A percentile compares a stretch with the other conserved stretches of the same genome.
phyloP scores from a whole-genome alignment of 2,329 filamentous ascomycete genomes.

The Diaporthe longicolla region DNA sequence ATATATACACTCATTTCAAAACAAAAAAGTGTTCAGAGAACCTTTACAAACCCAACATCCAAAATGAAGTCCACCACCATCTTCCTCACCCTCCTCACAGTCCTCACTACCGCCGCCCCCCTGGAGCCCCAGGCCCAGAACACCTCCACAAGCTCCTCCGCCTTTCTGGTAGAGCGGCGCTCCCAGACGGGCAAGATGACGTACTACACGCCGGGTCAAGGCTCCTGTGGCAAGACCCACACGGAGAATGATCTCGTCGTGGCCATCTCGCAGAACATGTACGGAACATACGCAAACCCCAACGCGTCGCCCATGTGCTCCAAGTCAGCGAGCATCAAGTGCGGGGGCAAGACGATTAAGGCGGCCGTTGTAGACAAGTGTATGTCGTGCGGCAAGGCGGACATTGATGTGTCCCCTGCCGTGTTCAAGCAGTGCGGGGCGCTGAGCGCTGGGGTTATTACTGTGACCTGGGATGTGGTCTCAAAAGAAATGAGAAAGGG shows the following conservation, averaged over 20 bases:
- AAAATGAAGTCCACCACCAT: conserved; percentile 33
- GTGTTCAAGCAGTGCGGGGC: conserved; percentile 32
- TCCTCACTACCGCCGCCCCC: conserved; percentile 17
- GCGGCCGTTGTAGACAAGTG: conserved; percentile 37
- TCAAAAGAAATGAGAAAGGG: neutral
- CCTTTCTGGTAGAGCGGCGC: neutral
- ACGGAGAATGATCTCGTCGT: conserved; percentile 31
- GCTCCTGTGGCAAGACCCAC: conserved; percentile 35
- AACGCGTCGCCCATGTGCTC: conserved; percentile 37
- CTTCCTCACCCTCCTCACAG: conserved; percentile 14
- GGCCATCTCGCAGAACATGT: conserved; percentile 27
- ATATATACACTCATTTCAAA: neutral
- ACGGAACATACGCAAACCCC: conserved; percentile 35
- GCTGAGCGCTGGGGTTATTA: conserved; percentile 26
- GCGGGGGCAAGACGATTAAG: conserved; percentile 34
- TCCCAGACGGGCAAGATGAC: conserved; percentile 37
- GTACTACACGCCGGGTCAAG: conserved; percentile 33
- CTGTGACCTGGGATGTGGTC: conserved; percentile 32
- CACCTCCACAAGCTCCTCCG: neutral
- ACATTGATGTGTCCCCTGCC: conserved; percentile 38
- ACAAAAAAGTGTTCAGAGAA: neutral
- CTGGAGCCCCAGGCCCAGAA: conserved; percentile 10
- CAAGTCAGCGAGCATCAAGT: conserved; percentile 29
- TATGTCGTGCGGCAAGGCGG: conserved; percentile 19
- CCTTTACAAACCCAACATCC: neutral